A percentile compares a stretch with the other conserved stretches of the same genome.
Evolutionary conservation across 2,329 filamentous ascomycete species (phyloP).

Genomic region (Colletotrichum tabaci): DNA sequence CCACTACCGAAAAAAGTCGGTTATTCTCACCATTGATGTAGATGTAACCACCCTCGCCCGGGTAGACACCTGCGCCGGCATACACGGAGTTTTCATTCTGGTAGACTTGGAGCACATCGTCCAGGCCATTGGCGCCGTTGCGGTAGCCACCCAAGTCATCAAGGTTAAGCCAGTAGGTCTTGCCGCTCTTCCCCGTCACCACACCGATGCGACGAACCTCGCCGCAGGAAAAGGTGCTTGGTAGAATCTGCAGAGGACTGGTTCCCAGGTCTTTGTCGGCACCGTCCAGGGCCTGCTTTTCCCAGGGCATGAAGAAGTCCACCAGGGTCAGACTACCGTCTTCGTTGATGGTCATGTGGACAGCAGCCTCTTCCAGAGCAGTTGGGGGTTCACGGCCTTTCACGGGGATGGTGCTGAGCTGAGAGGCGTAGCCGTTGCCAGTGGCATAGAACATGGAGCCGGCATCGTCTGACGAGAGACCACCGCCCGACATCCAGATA

Average conservation of each 20-base stretch:
- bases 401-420: slow-evolving; percentile 55
- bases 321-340: slow-evolving; percentile 60
- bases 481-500: slow-evolving; percentile 60
- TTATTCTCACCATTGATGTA: slow-evolving; percentile 58
- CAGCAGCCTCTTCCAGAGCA: slow-evolving; percentile 61
- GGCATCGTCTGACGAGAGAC: slow-evolving; percentile 55
- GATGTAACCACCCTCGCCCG: slow-evolving; percentile 64
- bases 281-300: slow-evolving; percentile 65
- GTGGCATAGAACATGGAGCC: slow-evolving; percentile 57
- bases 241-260: slow-evolving; percentile 60
- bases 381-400: slow-evolving; percentile 56
- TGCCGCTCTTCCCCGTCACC: slow-evolving; percentile 66
- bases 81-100: slow-evolving; percentile 62
- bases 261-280: slow-evolving; percentile 67
- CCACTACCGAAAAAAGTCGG: no score
- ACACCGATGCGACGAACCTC: slow-evolving; percentile 63
- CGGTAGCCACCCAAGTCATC: slow-evolving; percentile 59
- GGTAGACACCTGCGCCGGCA: slow-evolving; percentile 63
- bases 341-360: slow-evolving; percentile 58
- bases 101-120: slow-evolving; percentile 62
- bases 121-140: slow-evolving; percentile 53
- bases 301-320: slow-evolving; percentile 70
- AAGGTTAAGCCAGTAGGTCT: slow-evolving; percentile 61
- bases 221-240: slow-evolving; percentile 60
- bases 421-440: slow-evolving; percentile 59